Percentiles rank a stretch among this genome's conserved stretches.
These are phyloP conservation scores for Filobasidium wieringae DNA, from an alignment of 768 basidiomycete genomes.

Conservation along the genomic window DNA sequence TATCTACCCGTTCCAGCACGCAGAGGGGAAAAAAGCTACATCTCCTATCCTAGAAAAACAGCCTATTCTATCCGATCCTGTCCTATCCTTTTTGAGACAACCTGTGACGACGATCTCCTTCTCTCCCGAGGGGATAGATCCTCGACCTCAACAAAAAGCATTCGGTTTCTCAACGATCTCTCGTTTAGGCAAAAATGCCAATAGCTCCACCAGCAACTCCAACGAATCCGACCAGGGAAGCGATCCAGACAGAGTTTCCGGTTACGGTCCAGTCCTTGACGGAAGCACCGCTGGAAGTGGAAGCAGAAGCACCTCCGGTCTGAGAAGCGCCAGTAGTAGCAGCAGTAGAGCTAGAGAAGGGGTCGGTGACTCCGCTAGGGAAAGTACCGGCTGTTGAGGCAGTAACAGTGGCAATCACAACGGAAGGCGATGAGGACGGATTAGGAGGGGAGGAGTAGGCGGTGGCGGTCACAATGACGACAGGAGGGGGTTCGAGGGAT, in stretches of 20 bases:
- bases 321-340: conserved; percentile 1
- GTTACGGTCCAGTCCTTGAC: background rate
- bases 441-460: no score
- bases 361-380: background rate
- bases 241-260: background rate
- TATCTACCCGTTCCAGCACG: no score
- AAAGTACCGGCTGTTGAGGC: background rate
- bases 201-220: background rate
- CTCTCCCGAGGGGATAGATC: background rate
- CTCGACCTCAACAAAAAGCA: background rate
- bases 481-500: no score
- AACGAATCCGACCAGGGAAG: background rate
- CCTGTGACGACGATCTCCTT: no score
- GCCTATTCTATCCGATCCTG: background rate
- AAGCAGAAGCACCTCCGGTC: conserved; percentile 5
- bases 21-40: background rate
- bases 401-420: no score
- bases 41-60: background rate
- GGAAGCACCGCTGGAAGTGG: conserved; percentile 13
- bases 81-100: background rate
- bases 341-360: background rate
- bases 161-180: background rate
- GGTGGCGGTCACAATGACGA: no score
- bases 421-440: no score
- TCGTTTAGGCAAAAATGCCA: background rate